Conservation (phyloP, 176 grass and related monocot genomes). For the Zoysia pacifica region DNA sequence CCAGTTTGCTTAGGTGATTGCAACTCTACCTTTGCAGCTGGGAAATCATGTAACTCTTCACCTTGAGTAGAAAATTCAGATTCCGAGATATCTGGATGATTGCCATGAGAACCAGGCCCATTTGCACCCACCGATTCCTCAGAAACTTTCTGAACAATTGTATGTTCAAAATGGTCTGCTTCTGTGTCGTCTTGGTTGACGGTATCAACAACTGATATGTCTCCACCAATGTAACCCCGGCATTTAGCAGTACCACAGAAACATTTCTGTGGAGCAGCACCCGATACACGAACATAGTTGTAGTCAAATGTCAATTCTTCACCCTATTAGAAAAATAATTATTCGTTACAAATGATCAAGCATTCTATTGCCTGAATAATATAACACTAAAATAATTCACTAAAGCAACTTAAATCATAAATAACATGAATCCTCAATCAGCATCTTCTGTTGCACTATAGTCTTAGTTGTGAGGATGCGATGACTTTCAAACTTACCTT, state of each 20-base stretch:
- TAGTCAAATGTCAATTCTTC: conserved; percentile 99
- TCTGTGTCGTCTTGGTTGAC: conserved; percentile 48
- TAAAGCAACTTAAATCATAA: conserved; percentile 30
- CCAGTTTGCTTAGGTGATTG: conserved; percentile 37
- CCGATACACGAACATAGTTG: conserved; percentile 91
- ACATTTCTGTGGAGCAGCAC: conserved; percentile 93
- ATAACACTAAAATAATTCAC: conserved; percentile 13
- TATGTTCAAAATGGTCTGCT: conserved; percentile 40
- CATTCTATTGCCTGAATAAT: conserved; percentile 5
- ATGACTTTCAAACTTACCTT: conserved; percentile 57
- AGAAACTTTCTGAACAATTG: conserved; percentile 40
- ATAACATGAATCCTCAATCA: conserved; percentile 17
- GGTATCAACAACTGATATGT: conserved; percentile 58
- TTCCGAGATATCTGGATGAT: conserved; percentile 30
- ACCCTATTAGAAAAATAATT: conserved; percentile 54
- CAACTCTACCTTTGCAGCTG: conserved; percentile 22
- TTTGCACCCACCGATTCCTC: conserved; percentile 43
- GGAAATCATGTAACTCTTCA: conserved; percentile 37
- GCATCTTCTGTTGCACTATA: neutral
- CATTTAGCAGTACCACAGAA: conserved; percentile 76
- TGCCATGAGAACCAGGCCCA: conserved; percentile 35
- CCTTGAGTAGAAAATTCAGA: conserved; percentile 37
- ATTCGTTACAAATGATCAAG: conserved; percentile 21
- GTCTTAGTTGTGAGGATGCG: neutral
- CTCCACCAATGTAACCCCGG: conserved; percentile 91